Base-by-base conservation (phyloP, 1,139 yeast species). In the Pneumocystis murina region DNA sequence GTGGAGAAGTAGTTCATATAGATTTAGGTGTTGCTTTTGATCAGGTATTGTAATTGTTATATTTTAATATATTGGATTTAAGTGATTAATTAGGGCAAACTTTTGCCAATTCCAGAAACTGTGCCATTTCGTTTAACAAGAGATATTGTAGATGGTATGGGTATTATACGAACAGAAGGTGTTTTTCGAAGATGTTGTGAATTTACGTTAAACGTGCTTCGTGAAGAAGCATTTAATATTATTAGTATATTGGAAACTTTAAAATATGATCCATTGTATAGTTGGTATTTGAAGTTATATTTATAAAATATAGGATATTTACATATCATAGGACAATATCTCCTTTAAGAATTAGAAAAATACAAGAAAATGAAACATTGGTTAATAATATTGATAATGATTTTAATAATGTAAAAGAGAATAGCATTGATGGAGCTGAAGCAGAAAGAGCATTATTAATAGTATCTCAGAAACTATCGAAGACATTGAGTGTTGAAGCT, bases 1-100 rank as follows among this genome's bases (percentile, higher is more conserved):
- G 87, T 0, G 98, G 98, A 0, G 97, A 91, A 69, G 95, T 96
- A 0, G 84, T 94, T 38, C 98, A 94, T 73, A 94, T 94, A 70
- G 99, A 94, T 73, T 77, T 94, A 43, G 99, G 98, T 0, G 92
- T 92, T 64, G 95, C 97, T 0, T 94, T 94, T 76, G 98, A 94
- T 71, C 78, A 73, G 17, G 64, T 62, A 62, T 63, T 64, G 61
- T 5, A 39, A 60, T 54, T 17, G n/a, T 41, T 33, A 33, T 33
- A 33, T 35, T 30, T 12, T 33, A 40, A 35, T 12, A 35, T 55
- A 30, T 17, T 41, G 20, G 48, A 30, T 35, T 55, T 30, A 20
- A 91, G 86, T 61, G 12, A 61, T 16, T 28, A 12, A n/a, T 38
- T 38, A 62, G 71, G 98, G 98, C 0, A 85, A 82, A 69, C 74